Conservation (phyloP, 345 rosid genomes). For the Streptanthus diversifolius region DNA sequence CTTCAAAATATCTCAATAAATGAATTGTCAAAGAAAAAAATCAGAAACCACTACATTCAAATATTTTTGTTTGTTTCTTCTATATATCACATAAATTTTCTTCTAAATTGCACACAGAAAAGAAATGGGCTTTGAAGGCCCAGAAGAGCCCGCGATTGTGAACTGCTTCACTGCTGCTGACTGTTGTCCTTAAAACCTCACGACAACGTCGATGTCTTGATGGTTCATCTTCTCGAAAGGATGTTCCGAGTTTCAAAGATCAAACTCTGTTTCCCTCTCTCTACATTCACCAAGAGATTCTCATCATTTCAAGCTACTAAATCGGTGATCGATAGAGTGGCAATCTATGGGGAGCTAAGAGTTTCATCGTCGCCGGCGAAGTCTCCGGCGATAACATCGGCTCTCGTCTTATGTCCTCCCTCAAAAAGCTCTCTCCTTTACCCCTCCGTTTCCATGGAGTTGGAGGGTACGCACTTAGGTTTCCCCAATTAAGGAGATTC, state of each 20-base stretch:
- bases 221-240: background rate
- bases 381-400: constrained; percentile 86
- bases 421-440: constrained; percentile 60
- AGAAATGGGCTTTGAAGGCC: constrained; percentile 20
- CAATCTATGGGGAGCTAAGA: constrained; percentile 69
- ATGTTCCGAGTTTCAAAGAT: constrained; percentile 7
- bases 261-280: constrained; percentile 6
- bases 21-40: too few species aligned
- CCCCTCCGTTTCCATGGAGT: constrained; percentile 79
- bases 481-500: background rate
- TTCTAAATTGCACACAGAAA: too few species aligned
- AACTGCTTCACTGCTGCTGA: background rate
- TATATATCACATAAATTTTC: too few species aligned
- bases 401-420: constrained; percentile 79
- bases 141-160: background rate
- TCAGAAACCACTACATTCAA: too few species aligned
- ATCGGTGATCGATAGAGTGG: constrained; percentile 45
- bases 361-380: constrained; percentile 80
- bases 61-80: too few species aligned
- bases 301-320: constrained; percentile 40
- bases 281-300: constrained; percentile 24
- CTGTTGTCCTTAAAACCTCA: background rate
- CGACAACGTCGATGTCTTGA: background rate
- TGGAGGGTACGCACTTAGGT: constrained; percentile 64
- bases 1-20: too few species aligned